These are phyloP conservation scores for Saxophila tyrrhenica DNA, from an alignment of 495 filamentous ascomycete genomes.

Conservation along the genomic window DNA sequence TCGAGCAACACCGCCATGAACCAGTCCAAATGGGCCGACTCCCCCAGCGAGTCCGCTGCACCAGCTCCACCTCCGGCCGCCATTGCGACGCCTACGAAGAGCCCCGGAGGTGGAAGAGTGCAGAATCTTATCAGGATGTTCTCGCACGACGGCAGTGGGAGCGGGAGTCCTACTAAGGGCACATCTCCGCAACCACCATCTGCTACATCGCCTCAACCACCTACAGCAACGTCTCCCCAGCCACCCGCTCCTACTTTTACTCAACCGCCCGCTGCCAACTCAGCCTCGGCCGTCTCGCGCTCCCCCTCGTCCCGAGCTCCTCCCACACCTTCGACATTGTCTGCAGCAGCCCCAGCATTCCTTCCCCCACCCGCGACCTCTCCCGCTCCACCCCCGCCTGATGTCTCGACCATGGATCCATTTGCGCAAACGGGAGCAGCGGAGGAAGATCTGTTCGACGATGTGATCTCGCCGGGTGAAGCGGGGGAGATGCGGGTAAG, in stretches of 20 bases:
- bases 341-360: conserved; percentile 9
- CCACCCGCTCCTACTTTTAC: not conserved
- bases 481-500: conserved; percentile 41
- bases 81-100: not conserved
- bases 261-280: not conserved
- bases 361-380: conserved; percentile 2
- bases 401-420: conserved; percentile 9
- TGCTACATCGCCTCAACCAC: not conserved
- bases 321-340: conserved; percentile 4
- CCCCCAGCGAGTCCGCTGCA: not conserved
- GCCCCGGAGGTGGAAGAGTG: not conserved
- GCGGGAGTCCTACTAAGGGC: not conserved
- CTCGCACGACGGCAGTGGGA: not conserved
- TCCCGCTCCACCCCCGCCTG: conserved; percentile 10
- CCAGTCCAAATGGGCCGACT: conserved; percentile 8
- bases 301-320: not conserved
- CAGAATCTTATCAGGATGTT: not conserved
- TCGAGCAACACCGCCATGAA: conserved; percentile 2
- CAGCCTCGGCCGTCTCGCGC: not conserved
- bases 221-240: not conserved
- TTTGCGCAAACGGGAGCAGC: conserved; percentile 17
- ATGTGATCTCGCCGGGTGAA: conserved; percentile 13
- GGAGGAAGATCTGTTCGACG: conserved; percentile 16
- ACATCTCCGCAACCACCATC: not conserved
- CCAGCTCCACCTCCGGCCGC: not conserved